Base-by-base conservation (phyloP, 345 rosid genomes). In the Murraya koenigii region DNA sequence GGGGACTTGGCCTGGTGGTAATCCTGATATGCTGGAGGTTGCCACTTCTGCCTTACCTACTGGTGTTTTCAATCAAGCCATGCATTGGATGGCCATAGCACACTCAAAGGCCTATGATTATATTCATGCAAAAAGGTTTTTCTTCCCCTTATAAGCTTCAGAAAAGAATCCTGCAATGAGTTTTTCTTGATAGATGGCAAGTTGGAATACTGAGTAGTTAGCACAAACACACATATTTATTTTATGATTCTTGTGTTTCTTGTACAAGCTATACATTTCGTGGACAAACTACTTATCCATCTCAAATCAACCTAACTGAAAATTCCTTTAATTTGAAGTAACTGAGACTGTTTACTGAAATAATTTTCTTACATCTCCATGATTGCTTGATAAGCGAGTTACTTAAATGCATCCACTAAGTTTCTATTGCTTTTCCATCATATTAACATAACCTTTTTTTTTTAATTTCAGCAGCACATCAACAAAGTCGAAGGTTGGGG, bases 1-100 rank as follows among this genome's bases (percentile, higher is more conserved):
- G 33, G 99, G 99, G 82, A 88, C 98, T 83, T 95, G 99, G 99
- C 98, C 99, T 72, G 99, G 99, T 49, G 96, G 93, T 78, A 85
- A 90, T 85, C 99, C 99, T 79, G 94, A 90, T 79, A 85, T 93
- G 93, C 81, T 95, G 84, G 99, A 95, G 86, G 90, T 56, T 64
- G 98, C 97, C 61, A 95, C 92, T 66, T 85, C 98, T 82, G 88
- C 99, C 82, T 78, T 95, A 41, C 99, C 98, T 68, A 87, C 88
- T 77, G 98, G 99, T 79, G 98, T 90, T 77, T 93, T 93, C 77
- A 89, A 85, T 60, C 95, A 91, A 86, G 88, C 86, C 65, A 83
- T 95, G 91, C 92, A 95, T 75, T 90, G 89, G 97, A 92, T 95
- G 76, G 89, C 94, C 72, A 78, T 90, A 83, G 96, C 98, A 72